These are phyloP conservation scores for Cutaneotrichosporon sp. DNA, from an alignment of 1,284 basidiomycete genomes.

Conservation along the genomic window DNA sequence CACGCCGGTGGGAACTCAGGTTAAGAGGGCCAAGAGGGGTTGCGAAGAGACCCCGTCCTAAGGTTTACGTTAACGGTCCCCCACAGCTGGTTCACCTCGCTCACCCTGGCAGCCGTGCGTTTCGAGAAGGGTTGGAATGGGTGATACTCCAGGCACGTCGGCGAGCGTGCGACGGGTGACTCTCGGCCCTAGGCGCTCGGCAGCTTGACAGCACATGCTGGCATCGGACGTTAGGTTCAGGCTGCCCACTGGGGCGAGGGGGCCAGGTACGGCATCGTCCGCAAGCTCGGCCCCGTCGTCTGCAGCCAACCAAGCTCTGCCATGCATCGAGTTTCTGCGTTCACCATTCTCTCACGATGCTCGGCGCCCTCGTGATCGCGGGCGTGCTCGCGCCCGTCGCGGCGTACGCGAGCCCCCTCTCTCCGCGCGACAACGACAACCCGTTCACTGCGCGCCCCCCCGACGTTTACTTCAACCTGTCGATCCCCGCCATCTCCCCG, in stretches of 20 bases:
- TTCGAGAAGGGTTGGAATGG: not conserved
- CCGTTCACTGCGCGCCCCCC: no score
- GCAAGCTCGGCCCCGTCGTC: not conserved
- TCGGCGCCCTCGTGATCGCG: not conserved
- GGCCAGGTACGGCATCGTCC: no score
- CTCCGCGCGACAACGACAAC: no score
- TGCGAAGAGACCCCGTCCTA: no score
- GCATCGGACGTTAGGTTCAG: not conserved
- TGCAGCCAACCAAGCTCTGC: not conserved
- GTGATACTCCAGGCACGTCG: no score
- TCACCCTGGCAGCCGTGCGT: not conserved
- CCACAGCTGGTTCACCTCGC: no score
- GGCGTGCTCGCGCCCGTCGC: not conserved
- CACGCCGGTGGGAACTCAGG: no score
- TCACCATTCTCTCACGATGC: not conserved
- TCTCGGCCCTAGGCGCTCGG: not conserved
- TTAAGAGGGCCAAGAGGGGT: no score
- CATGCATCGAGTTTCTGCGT: not conserved
- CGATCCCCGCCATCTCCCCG: not conserved
- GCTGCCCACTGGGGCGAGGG: no score
- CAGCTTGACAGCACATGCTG: not conserved
- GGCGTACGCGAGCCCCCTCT: not conserved
- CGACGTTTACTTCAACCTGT: conserved; percentile 5
- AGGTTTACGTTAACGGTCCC: no score
- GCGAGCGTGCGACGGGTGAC: no score